Evolutionary conservation across 176 grass and related monocot species (phyloP).

Genomic region (Lolium multiflorum): DNA sequence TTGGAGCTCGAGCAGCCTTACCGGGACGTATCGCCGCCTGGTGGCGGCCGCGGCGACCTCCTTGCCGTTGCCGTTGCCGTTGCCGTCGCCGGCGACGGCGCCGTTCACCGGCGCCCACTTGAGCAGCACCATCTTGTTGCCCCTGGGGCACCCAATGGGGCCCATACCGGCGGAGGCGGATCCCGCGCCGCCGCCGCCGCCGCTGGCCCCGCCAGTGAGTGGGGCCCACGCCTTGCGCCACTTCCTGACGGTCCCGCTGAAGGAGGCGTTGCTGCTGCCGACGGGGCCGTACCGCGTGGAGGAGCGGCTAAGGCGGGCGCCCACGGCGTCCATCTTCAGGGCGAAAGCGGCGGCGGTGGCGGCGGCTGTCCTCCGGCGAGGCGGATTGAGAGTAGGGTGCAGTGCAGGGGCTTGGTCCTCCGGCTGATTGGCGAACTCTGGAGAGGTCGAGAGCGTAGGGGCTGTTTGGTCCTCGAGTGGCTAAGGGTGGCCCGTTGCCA

Average conservation of each 20-base stretch:
- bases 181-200: conserved; percentile 15
- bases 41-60: conserved; percentile 26
- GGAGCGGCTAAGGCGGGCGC: conserved; percentile 64
- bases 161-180: background rate
- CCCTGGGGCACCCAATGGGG: conserved; percentile 24
- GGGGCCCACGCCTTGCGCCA: conserved; percentile 84
- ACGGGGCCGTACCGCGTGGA: conserved; percentile 79
- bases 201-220: conserved; percentile 31
- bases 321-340: conserved; percentile 49
- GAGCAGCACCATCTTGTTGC: conserved; percentile 58
- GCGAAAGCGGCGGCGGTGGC: background rate
- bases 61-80: background rate
- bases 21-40: conserved; percentile 75
- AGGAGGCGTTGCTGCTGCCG: conserved; percentile 52
- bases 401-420: conserved; percentile 12
- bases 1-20: conserved; percentile 23
- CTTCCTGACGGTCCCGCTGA: conserved; percentile 77
- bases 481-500: too few species aligned
- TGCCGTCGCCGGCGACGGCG: background rate
- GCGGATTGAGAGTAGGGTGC: background rate
- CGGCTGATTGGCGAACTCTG: background rate
- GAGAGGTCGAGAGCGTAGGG: background rate
- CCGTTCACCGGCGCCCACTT: conserved; percentile 72
- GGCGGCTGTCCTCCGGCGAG: conserved; percentile 14
- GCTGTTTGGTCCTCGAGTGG: too few species aligned